Percentiles rank a stretch among this genome's conserved stretches.
Evolutionary conservation across 2,329 filamentous ascomycete species (phyloP).

Genomic region (Ophiostoma himal-ulmi): DNA sequence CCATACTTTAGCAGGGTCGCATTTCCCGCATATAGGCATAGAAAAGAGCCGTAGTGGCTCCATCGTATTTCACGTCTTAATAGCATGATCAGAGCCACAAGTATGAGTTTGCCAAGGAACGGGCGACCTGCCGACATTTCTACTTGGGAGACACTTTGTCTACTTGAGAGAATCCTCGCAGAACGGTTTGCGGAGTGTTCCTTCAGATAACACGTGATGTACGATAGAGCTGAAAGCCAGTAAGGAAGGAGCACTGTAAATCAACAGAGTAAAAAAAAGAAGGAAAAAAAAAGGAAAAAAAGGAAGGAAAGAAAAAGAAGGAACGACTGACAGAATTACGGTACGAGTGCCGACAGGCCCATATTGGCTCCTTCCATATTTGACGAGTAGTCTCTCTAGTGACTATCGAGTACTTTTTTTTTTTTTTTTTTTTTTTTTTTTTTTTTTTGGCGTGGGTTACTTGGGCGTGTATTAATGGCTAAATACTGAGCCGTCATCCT

Average conservation of each 20-base stretch:
- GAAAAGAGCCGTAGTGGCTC: neutral
- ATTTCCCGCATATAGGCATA: neutral
- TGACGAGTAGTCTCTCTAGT: neutral
- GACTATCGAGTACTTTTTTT: neutral
- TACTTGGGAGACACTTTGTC: neutral
- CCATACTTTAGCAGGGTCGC: neutral
- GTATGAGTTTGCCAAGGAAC: neutral
- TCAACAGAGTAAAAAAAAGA: neutral
- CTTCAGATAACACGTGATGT: neutral
- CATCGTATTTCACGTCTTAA: neutral
- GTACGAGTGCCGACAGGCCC: neutral
- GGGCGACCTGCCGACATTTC: neutral
- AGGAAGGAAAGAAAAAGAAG: neutral
- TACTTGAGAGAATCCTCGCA: neutral
- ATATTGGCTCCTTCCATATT: neutral
- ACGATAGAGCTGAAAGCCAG: no score
- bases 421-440: constrained; percentile 3
- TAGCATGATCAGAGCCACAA: no score
- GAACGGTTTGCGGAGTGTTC: neutral
- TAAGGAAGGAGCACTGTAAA: neutral
- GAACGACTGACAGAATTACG: neutral
- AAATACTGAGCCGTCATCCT: constrained; percentile 12
- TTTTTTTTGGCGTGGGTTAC: constrained; percentile 2
- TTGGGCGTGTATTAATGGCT: neutral
- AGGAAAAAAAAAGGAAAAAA: neutral